phyloP scores from a whole-genome alignment of 148 eudicot species.

The Pouteria glomerata region DNA sequence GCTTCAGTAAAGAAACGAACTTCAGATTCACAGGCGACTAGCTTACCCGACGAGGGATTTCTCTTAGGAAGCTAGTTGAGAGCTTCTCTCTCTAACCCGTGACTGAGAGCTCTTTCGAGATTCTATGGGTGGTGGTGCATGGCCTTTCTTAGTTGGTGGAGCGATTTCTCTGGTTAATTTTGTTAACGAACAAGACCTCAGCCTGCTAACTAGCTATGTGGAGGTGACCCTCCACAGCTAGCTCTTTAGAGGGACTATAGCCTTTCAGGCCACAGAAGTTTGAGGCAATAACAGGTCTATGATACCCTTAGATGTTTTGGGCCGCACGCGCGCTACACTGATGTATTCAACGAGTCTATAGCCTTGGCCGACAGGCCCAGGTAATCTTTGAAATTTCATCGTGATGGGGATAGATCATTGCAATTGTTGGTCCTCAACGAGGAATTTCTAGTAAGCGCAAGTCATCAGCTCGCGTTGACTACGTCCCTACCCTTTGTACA shows the following conservation, averaged over 20 bases:
- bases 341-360: neutral
- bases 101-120: no score
- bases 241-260: slow-evolving; percentile 14
- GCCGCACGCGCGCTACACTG: neutral
- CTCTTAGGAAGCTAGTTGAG: no score
- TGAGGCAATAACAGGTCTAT: neutral
- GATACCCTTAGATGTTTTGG: neutral
- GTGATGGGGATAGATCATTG: slow-evolving; percentile 56
- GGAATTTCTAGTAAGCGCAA: slow-evolving; percentile 49
- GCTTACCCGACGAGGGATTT: no score
- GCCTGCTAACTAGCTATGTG: slow-evolving; percentile 50
- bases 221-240: slow-evolving; percentile 15
- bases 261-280: neutral
- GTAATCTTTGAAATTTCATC: slow-evolving; percentile 56
- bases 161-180: slow-evolving; percentile 24
- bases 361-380: slow-evolving; percentile 5
- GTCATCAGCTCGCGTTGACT: no score
- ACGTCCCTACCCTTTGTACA: no score
- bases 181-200: slow-evolving; percentile 42
- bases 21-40: no score
- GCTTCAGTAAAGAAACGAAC: no score
- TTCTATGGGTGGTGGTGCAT: no score
- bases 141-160: neutral
- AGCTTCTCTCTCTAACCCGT: no score
- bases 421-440: slow-evolving; percentile 54